Conservation (phyloP, 2,329 filamentous ascomycete species). For the Penicillium capsulatum region DNA sequence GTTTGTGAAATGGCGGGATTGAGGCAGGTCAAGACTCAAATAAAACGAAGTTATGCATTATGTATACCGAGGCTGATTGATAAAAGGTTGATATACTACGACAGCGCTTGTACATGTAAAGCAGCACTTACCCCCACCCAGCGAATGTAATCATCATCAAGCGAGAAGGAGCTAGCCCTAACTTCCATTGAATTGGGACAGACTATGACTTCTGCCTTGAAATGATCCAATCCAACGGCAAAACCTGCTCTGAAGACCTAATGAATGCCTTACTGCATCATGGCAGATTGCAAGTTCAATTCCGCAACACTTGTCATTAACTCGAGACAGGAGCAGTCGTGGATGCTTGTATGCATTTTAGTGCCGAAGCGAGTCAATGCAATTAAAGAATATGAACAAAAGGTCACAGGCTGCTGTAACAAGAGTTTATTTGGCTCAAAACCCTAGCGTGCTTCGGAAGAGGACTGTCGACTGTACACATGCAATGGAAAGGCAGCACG, state of each 20-base stretch:
- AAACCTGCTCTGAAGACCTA: too few species aligned
- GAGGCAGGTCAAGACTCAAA: constrained; percentile 10
- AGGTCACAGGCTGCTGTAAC: too few species aligned
- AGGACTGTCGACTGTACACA: background rate
- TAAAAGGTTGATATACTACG: background rate
- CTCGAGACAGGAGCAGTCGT: background rate
- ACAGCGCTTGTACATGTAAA: background rate
- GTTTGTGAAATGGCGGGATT: constrained; percentile 70
- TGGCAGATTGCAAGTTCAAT: too few species aligned
- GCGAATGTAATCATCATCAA: too few species aligned
- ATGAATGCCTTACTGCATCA: background rate
- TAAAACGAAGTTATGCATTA: constrained; percentile 19
- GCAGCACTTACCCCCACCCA: too few species aligned
- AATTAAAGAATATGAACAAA: background rate
- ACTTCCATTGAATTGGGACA: too few species aligned
- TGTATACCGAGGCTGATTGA: constrained; percentile 10
- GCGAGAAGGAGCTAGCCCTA: too few species aligned
- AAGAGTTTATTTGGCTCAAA: too few species aligned
- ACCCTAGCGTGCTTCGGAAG: background rate
- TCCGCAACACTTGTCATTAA: too few species aligned
- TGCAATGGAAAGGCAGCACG: background rate
- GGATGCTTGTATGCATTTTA: constrained; percentile 5
- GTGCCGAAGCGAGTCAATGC: background rate
- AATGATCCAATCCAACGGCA: too few species aligned
- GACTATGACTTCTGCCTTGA: too few species aligned